Conservation (phyloP, 768 basidiomycete species). For the Amanita pallidorosea region DNA sequence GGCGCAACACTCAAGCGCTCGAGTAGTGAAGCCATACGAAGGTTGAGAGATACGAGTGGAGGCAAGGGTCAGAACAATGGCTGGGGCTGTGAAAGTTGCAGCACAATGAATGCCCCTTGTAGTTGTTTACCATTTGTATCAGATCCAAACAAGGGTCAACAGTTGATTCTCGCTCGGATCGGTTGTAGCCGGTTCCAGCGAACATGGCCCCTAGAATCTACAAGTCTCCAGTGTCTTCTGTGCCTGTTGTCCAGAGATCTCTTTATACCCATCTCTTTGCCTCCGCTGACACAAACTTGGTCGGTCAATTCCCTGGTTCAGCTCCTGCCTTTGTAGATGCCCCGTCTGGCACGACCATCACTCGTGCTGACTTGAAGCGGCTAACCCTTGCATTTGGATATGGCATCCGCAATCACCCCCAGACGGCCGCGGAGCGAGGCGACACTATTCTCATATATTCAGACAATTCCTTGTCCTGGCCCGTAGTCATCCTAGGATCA, state of each 20-base stretch:
- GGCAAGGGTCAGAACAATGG: not conserved
- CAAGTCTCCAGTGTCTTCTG: conserved; percentile 28
- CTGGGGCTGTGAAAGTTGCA: not conserved
- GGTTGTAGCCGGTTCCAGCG: conserved; percentile 4
- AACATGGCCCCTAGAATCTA: conserved; percentile 35
- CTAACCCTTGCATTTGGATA: conserved; percentile 46
- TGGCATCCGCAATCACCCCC: conserved; percentile 39
- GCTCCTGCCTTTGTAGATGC: conserved; percentile 60
- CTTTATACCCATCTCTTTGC: conserved; percentile 40
- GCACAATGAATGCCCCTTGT: not conserved
- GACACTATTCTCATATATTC: conserved; percentile 58
- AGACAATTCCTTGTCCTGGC: conserved; percentile 51
- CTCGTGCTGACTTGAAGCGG: conserved; percentile 41
- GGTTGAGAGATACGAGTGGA: not conserved
- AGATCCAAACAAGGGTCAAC: conserved; percentile 7
- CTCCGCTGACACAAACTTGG: conserved; percentile 15
- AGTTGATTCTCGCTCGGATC: not conserved
- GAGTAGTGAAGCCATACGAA: conserved; percentile 35
- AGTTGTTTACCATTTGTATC: not conserved
- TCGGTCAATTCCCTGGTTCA: conserved; percentile 33
- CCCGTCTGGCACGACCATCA: conserved; percentile 39
- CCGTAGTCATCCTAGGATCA: conserved; percentile 35
- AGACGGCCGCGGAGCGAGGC: conserved; percentile 28
- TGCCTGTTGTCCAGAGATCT: conserved; percentile 28
- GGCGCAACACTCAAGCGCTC: conserved; percentile 43